A percentile compares a stretch with the other conserved stretches of the same genome.
These are phyloP conservation scores for Batkoa obscura DNA, from an alignment of 371 early-diverging fungal genomes.

Conservation along the genomic window DNA sequence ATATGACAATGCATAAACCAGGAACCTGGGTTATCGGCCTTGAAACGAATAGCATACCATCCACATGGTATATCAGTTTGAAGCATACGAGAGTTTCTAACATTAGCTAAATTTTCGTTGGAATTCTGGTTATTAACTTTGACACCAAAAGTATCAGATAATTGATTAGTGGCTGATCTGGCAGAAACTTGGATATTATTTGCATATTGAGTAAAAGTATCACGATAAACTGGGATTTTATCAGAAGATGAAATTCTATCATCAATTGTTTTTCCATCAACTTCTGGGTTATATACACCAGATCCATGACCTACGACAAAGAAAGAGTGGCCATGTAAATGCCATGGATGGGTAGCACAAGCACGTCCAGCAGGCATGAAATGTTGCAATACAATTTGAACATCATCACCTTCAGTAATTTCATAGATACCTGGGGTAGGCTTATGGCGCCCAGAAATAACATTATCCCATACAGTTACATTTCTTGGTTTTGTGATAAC, in stretches of 20 bases:
- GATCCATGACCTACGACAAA: too few species aligned
- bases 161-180: too few species aligned
- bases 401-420: background rate
- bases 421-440: background rate
- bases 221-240: background rate
- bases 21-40: too few species aligned
- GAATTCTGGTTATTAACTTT: too few species aligned
- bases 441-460: background rate
- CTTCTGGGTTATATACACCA: background rate
- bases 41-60: too few species aligned
- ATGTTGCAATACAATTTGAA: background rate
- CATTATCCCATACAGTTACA: background rate
- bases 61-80: too few species aligned
- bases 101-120: too few species aligned
- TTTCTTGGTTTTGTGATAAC: background rate
- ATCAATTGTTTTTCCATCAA: slow-evolving; percentile 6
- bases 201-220: slow-evolving; percentile 1
- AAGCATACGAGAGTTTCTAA: too few species aligned
- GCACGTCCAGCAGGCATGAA: background rate
- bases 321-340: slow-evolving; percentile 4
- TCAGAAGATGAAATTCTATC: too few species aligned
- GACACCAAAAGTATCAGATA: too few species aligned
- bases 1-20: too few species aligned
- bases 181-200: too few species aligned
- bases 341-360: background rate